phyloP scores from a whole-genome alignment of 768 basidiomycete genomes.

The Leccinum boreale region DNA sequence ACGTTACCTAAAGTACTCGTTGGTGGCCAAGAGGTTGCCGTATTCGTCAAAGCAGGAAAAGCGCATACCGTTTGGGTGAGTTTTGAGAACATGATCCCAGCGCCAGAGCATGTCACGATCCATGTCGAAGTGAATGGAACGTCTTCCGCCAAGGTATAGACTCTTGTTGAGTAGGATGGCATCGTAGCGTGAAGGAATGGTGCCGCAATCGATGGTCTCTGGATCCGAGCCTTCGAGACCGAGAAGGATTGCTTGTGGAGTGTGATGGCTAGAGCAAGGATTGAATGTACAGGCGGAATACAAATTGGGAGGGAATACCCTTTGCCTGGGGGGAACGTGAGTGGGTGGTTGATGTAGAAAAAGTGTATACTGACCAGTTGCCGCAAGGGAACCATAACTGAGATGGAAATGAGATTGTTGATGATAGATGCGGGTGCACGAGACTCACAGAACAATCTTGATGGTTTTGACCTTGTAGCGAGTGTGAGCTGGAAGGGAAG shows the following conservation, averaged over 20 bases:
- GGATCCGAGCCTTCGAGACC: slow-evolving; percentile 89
- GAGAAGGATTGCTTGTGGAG: slow-evolving; percentile 81
- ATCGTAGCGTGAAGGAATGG: slow-evolving; percentile 72
- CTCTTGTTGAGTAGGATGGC: slow-evolving; percentile 62
- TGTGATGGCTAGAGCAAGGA: slow-evolving; percentile 61
- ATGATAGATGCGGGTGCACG: not conserved
- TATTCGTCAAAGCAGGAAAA: slow-evolving; percentile 79
- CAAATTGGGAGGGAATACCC: slow-evolving; percentile 46
- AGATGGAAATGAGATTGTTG: not conserved
- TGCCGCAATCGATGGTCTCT: slow-evolving; percentile 88
- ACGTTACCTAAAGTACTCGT: slow-evolving; percentile 80
- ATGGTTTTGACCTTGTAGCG: slow-evolving; percentile 61
- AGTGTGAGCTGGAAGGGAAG: not conserved
- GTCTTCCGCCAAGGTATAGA: slow-evolving; percentile 68
- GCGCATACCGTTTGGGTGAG: slow-evolving; percentile 91
- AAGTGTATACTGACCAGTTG: slow-evolving; percentile 59
- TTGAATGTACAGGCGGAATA: not conserved
- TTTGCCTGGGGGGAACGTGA: slow-evolving; percentile 50
- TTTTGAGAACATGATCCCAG: slow-evolving; percentile 85
- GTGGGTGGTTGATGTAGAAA: slow-evolving; percentile 1
- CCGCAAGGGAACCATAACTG: slow-evolving; percentile 90
- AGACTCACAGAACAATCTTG: slow-evolving; percentile 76
- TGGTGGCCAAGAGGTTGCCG: slow-evolving; percentile 89
- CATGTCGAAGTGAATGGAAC: slow-evolving; percentile 82
- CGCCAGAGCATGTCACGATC: slow-evolving; percentile 92